Percentiles rank a stretch among this genome's conserved stretches.
Conservation (phyloP, 2,329 filamentous ascomycete species). For the Trichophyton simii region DNA sequence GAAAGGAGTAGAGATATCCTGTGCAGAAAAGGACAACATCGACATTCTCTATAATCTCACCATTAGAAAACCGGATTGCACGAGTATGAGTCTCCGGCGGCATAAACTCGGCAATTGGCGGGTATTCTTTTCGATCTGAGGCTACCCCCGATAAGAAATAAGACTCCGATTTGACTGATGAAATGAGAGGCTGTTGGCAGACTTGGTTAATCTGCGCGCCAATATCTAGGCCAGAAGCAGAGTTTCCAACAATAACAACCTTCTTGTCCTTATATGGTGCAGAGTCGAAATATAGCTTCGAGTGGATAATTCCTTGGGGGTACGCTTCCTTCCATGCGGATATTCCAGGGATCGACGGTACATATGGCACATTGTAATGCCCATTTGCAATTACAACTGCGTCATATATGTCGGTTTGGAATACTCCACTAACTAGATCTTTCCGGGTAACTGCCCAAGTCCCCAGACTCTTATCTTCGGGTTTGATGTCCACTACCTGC, state of each 20-base stretch:
- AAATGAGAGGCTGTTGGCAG: slow-evolving; percentile 49
- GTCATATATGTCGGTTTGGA: slow-evolving; percentile 47
- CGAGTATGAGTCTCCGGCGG: slow-evolving; percentile 41
- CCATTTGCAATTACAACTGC: slow-evolving; percentile 65
- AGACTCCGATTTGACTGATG: slow-evolving; percentile 46
- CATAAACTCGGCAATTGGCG: slow-evolving; percentile 43
- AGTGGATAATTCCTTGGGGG: slow-evolving; percentile 54
- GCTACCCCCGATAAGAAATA: slow-evolving; percentile 29
- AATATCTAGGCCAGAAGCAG: slow-evolving; percentile 74
- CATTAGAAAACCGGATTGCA: slow-evolving; percentile 55
- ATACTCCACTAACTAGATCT: slow-evolving; percentile 36
- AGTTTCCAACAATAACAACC: slow-evolving; percentile 72
- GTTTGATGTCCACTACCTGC: slow-evolving; percentile 51
- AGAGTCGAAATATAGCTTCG: slow-evolving; percentile 64
- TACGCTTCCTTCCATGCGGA: slow-evolving; percentile 46
- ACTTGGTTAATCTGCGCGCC: slow-evolving; percentile 57
- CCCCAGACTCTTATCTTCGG: slow-evolving; percentile 23
- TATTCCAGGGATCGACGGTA: slow-evolving; percentile 52
- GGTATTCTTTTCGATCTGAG: slow-evolving; percentile 45
- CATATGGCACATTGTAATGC: slow-evolving; percentile 57
- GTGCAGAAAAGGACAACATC: slow-evolving; percentile 79
- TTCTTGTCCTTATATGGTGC: slow-evolving; percentile 54
- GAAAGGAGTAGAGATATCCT: slow-evolving; percentile 74
- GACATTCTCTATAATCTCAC: slow-evolving; percentile 51
- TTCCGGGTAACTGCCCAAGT: slow-evolving; percentile 51